A percentile compares a stretch with the other conserved stretches of the same genome.
Conservation (phyloP, 805 yeast genomes). For the Cyberlindnera nakhonratchasimensis region DNA sequence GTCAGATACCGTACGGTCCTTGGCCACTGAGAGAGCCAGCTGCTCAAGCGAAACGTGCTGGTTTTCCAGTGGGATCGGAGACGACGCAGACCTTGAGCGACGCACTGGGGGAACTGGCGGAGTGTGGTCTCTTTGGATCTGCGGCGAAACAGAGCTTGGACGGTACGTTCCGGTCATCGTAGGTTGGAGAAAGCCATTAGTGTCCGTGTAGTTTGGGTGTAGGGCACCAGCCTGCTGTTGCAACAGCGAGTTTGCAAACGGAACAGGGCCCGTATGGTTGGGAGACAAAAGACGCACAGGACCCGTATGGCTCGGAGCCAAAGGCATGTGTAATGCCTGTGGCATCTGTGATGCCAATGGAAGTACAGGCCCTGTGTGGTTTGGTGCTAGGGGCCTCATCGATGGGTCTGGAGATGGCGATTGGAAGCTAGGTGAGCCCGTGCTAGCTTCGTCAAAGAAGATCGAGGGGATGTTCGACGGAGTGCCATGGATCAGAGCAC, state of each 20-base stretch:
- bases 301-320: constrained; percentile 21
- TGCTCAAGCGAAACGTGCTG: constrained; percentile 13
- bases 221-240: constrained; percentile 8
- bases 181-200: constrained; percentile 6
- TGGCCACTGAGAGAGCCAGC: constrained; percentile 18
- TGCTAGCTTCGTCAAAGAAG: constrained; percentile 29
- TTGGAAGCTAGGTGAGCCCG: constrained; percentile 20
- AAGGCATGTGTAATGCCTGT: too few relatives aligned
- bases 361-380: constrained; percentile 25
- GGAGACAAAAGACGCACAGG: constrained; percentile 11
- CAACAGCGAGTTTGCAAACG: constrained; percentile 25
- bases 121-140: background rate
- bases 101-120: constrained; percentile 20
- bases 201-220: constrained; percentile 14
- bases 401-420: constrained; percentile 29
- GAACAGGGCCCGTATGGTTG: constrained; percentile 12
- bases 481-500: constrained; percentile 68
- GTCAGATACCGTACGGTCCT: constrained; percentile 3
- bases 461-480: constrained; percentile 49
- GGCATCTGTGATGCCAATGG: too few relatives aligned
- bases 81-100: constrained; percentile 23
- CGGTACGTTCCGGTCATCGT: constrained; percentile 37
- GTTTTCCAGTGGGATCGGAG: constrained; percentile 20
- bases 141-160: background rate
- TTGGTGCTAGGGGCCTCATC: constrained; percentile 26